Evolutionary conservation across 805 yeast species (phyloP).

Genomic region (Sporopachydermia quercuum): DNA sequence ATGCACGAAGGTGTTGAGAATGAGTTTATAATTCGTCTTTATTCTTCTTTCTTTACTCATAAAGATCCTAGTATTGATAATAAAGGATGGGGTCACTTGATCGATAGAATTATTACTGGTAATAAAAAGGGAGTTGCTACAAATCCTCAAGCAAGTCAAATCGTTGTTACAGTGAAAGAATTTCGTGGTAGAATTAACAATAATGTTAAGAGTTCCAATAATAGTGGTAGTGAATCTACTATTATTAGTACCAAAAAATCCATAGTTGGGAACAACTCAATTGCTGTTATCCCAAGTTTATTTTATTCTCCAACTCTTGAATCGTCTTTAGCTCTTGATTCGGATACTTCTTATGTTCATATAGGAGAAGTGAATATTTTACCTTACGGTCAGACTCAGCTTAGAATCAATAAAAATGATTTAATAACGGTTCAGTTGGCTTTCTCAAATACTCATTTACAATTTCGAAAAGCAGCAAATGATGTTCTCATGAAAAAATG

Average conservation of each 20-base stretch:
- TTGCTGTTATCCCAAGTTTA: not conserved
- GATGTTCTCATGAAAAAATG: conserved; percentile 36
- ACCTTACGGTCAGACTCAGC: conserved; percentile 2
- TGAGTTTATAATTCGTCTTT: conserved; percentile 57
- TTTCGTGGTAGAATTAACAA: conserved; percentile 27
- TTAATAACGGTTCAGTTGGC: conserved; percentile 39
- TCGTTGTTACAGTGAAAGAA: conserved; percentile 61
- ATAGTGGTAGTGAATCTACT: conserved; percentile 29
- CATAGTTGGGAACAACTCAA: too few relatives aligned
- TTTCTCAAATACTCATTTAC: conserved; percentile 33
- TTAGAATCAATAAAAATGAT: conserved; percentile 8
- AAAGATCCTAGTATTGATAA: conserved; percentile 28
- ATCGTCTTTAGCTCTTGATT: not conserved
- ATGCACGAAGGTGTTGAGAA: conserved; percentile 47
- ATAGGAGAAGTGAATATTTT: not conserved
- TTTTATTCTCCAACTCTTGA: not conserved
- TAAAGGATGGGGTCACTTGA: conserved; percentile 82
- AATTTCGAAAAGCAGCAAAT: conserved; percentile 56
- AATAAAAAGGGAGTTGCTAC: conserved; percentile 64
- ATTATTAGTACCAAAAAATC: conserved; percentile 39
- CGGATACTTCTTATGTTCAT: not conserved
- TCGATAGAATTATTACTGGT: conserved; percentile 65
- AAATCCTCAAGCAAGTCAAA: conserved; percentile 63
- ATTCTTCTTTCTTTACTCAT: conserved; percentile 46
- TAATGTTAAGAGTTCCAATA: conserved; percentile 18